Conservation (phyloP, 129 eudicot genomes). For the Pulicaria dysenterica region DNA sequence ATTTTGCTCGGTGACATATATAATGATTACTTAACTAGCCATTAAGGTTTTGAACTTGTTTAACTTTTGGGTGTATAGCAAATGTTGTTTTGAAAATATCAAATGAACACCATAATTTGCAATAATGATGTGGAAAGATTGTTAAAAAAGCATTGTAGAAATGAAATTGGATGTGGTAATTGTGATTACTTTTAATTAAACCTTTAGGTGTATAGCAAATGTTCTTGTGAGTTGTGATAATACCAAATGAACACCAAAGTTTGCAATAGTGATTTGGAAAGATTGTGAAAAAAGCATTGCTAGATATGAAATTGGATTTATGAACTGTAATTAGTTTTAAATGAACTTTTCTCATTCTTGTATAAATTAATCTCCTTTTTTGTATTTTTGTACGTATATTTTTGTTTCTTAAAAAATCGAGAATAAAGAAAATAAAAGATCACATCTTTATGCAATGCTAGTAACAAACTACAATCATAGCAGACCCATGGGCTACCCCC, state of each 20-base stretch:
- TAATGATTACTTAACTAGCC: background rate
- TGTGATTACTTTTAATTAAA: background rate
- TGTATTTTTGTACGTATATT: background rate
- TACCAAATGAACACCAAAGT: background rate
- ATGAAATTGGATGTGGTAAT: background rate
- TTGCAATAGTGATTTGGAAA: background rate
- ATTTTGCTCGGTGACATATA: too few relatives aligned
- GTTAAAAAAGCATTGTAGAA: background rate
- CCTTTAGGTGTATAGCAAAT: background rate
- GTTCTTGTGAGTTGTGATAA: background rate
- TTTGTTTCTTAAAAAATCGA: background rate
- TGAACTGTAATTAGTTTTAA: background rate
- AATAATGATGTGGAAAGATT: background rate
- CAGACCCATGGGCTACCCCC: too few relatives aligned
- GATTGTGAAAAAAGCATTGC: background rate
- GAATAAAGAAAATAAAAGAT: background rate
- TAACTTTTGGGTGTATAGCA: background rate
- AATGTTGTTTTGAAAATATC: slow-evolving; percentile 3
- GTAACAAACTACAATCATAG: background rate
- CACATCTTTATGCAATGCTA: background rate
- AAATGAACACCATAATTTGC: background rate
- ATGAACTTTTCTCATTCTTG: background rate
- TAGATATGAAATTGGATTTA: background rate
- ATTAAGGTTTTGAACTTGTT: background rate
- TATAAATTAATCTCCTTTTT: background rate